These are phyloP conservation scores for Bauhinia variegata DNA, from an alignment of 306 rosid genomes.

Conservation along the genomic window DNA sequence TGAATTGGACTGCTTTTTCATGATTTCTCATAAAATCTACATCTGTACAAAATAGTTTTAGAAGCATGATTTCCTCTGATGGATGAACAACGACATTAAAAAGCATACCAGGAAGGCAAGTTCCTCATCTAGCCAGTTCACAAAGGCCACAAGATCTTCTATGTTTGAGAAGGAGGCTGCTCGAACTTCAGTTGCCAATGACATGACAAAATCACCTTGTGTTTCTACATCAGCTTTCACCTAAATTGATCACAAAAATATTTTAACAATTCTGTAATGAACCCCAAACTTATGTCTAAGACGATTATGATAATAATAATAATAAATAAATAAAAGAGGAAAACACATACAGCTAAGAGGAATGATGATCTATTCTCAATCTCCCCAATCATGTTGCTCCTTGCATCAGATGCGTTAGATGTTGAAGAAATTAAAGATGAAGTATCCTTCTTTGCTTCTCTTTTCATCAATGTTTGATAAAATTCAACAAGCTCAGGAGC, in stretches of 20 bases:
- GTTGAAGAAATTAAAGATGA: slow-evolving; percentile 65
- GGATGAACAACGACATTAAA: slow-evolving; percentile 15
- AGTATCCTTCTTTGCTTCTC: slow-evolving; percentile 93
- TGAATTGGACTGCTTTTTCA: slow-evolving; percentile 2
- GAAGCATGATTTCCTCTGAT: slow-evolving; percentile 15
- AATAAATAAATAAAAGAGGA: slow-evolving; percentile 8
- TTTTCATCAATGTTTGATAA: slow-evolving; percentile 92
- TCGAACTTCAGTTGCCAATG: slow-evolving; percentile 94
- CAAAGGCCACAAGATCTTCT: slow-evolving; percentile 81
- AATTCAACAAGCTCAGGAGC: slow-evolving; percentile 92
- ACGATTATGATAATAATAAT: neutral
- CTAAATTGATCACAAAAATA: slow-evolving; percentile 25
- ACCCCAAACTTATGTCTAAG: neutral
- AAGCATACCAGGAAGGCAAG: slow-evolving; percentile 50
- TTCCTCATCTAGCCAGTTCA: slow-evolving; percentile 98
- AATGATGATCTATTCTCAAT: slow-evolving; percentile 88
- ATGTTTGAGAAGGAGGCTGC: slow-evolving; percentile 77
- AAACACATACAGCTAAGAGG: slow-evolving; percentile 81
- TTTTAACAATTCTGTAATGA: slow-evolving; percentile 12
- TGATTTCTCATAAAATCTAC: slow-evolving; percentile 14
- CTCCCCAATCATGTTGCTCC: slow-evolving; percentile 97
- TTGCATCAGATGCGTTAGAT: slow-evolving; percentile 76
- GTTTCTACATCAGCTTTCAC: slow-evolving; percentile 96
- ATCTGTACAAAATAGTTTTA: slow-evolving; percentile 6
- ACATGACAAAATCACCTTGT: slow-evolving; percentile 90